Base-by-base conservation (phyloP, 768 basidiomycete species). In the Tricholoma bakamatsutake region DNA sequence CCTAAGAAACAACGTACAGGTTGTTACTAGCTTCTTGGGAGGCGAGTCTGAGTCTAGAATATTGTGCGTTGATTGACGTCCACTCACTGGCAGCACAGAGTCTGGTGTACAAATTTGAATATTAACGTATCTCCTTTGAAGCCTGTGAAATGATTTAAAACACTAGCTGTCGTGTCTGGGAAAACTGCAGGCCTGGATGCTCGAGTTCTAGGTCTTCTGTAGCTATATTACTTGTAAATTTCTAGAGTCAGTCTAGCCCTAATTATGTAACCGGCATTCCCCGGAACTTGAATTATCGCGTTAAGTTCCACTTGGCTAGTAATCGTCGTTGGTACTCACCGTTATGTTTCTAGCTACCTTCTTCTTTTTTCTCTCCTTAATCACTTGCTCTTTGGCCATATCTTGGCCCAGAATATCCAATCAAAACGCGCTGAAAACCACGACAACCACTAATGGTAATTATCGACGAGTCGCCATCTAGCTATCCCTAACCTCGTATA, bases 91-190 rank as follows among this genome's bases (percentile, higher is more conserved):
- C n/a, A n/a, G n/a, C n/a, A n/a, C n/a, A n/a, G n/a, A 1, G 21
- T 24, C 21, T 1, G 21, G 21, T 24, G 21, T 24, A 24, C 3
- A 63, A 66, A 55, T 65, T 71, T 5, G 61, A 58, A 56, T 70
- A 72, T 42, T 67, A 58, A 31, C 71, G 71, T n/a, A 70, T 69
- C 52, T 64, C 71, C 57, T 70, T 61, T 33, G 69, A 47, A 3
- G 63, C 69, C 69, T 70, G 42, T 27, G 12, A 48, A 21, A 21
- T 30, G 55, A 59, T 28, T 42, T 59, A 27, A 24, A 40, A 58
- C 27, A 21, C 27, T 45, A 24, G 13, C 21, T 24, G 35, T 31
- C 35, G 34, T 53, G 31, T 48, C 11, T 50, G 46, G 13, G 50
- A 10, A 49, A 28, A 3, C 21, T 4, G 59, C 57, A 47, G 57